phyloP scores from a whole-genome alignment of 176 grass and related monocot genomes.

The Ananas comosus region DNA sequence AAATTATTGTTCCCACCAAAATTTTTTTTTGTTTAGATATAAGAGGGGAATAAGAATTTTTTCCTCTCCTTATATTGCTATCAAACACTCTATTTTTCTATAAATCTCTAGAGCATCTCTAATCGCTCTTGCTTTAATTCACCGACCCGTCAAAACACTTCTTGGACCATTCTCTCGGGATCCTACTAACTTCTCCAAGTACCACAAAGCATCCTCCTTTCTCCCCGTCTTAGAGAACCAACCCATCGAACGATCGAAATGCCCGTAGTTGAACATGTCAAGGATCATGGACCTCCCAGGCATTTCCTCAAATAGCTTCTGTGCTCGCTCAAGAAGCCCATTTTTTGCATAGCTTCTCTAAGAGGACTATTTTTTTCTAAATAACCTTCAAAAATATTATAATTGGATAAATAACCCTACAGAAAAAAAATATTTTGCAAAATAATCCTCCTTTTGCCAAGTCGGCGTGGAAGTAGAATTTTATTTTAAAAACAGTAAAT shows the following conservation, averaged over 20 bases:
- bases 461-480: no score
- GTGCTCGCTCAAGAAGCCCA: conserved; percentile 32
- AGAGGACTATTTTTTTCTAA: no score
- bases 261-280: conserved; percentile 35
- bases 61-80: no score
- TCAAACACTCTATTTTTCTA: conserved; percentile 43
- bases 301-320: conserved; percentile 50
- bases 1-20: no score
- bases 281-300: conserved; percentile 36
- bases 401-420: no score
- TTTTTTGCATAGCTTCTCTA: conserved; percentile 51
- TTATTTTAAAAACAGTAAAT: no score
- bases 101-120: conserved; percentile 53
- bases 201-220: conserved; percentile 29
- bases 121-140: conserved; percentile 32
- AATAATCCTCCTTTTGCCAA: no score
- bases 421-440: no score
- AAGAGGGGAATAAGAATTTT: no score
- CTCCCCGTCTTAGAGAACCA: conserved; percentile 37
- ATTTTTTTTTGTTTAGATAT: no score
- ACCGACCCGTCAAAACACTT: conserved; percentile 40
- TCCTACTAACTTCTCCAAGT: conserved; percentile 26
- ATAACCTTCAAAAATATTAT: no score
- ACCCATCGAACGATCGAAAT: conserved; percentile 31
- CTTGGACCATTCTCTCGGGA: background rate